These are phyloP conservation scores for Candida ficus DNA, from an alignment of 805 yeast genomes.

Conservation along the genomic window DNA sequence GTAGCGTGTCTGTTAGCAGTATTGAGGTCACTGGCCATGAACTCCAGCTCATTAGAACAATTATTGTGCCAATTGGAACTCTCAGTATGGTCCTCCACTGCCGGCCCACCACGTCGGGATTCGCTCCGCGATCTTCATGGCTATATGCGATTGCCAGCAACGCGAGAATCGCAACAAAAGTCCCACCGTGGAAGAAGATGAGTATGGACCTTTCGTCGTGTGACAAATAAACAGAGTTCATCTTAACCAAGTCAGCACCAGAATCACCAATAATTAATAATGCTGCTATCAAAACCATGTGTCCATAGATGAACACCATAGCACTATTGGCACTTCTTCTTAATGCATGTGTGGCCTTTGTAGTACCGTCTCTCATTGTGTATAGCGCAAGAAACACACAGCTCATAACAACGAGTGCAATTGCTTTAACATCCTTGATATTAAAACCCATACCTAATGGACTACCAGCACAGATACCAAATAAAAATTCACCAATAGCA, in stretches of 20 bases:
- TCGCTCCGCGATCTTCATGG: conserved; percentile 36
- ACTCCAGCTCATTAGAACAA: conserved; percentile 24
- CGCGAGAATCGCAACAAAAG: conserved; percentile 38
- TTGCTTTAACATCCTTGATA: conserved; percentile 40
- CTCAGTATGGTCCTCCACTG: conserved; percentile 37
- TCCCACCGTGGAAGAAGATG: conserved; percentile 49
- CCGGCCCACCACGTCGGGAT: conserved; percentile 29
- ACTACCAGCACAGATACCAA: conserved; percentile 44
- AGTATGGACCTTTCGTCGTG: conserved; percentile 36
- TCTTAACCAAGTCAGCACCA: conserved; percentile 41
- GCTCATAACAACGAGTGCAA: conserved; percentile 43
- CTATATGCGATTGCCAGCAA: conserved; percentile 37
- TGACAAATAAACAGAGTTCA: conserved; percentile 24
- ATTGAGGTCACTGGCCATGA: too few relatives aligned
- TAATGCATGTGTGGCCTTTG: conserved; percentile 47
- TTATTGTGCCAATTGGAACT: conserved; percentile 34
- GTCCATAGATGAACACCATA: conserved; percentile 39
- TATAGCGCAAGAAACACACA: conserved; percentile 49
- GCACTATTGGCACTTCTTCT: conserved; percentile 45
- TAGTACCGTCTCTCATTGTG: conserved; percentile 45
- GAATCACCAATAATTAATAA: conserved; percentile 56
- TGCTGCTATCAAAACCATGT: conserved; percentile 46
- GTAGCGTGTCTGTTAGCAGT: too few relatives aligned
- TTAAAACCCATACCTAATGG: conserved; percentile 42
- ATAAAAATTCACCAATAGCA: conserved; percentile 61